Percentiles rank a stretch among this genome's conserved stretches.
phyloP scores from a whole-genome alignment of 345 rosid species.

The Bruguiera sexangula region DNA sequence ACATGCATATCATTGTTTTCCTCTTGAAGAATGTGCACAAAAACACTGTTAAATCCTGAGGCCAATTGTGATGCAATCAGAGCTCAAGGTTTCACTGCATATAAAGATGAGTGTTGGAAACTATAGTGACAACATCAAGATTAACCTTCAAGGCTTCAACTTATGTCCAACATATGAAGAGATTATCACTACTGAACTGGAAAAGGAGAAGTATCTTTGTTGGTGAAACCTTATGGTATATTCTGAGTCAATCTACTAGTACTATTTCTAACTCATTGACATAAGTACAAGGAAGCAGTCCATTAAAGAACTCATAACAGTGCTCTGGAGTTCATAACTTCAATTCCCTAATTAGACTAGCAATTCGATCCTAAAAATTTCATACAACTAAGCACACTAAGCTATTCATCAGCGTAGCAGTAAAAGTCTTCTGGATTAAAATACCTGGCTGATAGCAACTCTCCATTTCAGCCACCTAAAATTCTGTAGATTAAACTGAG shows the following conservation, averaged over 20 bases:
- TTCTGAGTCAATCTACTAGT: too few species aligned
- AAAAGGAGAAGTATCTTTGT: neutral
- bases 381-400: neutral
- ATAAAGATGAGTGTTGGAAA: neutral
- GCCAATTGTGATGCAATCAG: neutral
- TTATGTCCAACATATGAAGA: neutral
- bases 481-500: neutral
- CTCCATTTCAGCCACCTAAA: neutral
- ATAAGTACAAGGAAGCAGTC: too few species aligned
- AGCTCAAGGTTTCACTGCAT: neutral
- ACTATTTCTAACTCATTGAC: too few species aligned
- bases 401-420: neutral
- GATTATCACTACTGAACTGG: neutral
- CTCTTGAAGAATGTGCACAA: neutral
- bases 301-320: too few species aligned
- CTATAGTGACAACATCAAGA: too few species aligned
- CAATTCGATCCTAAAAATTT: too few species aligned
- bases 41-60: neutral
- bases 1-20: conserved; percentile 5
- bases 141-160: neutral
- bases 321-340: too few species aligned
- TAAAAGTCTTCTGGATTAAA: neutral
- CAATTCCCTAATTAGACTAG: too few species aligned
- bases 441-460: neutral
- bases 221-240: too few species aligned